A percentile compares a stretch with the other conserved stretches of the same genome.
Evolutionary conservation across 106 monocot species (phyloP).

Genomic region (Allium sativum): DNA sequence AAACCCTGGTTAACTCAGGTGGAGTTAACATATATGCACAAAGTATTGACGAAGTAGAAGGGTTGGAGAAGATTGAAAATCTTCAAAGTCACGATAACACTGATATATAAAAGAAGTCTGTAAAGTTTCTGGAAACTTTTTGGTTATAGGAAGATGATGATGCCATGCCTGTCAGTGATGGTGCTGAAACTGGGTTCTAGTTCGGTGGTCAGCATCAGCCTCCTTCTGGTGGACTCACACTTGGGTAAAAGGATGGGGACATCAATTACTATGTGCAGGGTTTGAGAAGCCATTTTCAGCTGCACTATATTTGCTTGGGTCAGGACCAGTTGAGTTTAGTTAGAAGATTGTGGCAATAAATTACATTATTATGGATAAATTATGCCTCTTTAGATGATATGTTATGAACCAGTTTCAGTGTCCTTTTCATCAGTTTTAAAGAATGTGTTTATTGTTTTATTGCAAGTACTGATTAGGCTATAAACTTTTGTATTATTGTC

Average conservation of each 20-base stretch:
- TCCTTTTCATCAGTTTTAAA: no score
- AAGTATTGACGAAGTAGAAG: neutral
- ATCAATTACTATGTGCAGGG: no score
- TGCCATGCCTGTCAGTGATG: neutral
- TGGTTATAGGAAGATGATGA: slow-evolving; percentile 1
- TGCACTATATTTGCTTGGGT: no score
- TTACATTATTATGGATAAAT: no score
- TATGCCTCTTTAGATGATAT: no score
- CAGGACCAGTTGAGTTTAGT: no score
- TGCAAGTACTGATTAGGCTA: no score
- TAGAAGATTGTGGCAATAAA: no score
- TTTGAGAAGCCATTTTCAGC: no score
- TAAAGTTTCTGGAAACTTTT: slow-evolving; percentile 1
- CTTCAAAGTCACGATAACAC: slow-evolving; percentile 5
- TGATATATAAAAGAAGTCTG: slow-evolving; percentile 1
- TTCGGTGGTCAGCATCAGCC: neutral
- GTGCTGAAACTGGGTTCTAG: neutral
- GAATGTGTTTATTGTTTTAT: no score
- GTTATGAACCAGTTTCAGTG: no score
- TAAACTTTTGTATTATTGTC: no score
- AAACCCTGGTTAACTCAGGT: neutral
- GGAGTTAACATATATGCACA: neutral
- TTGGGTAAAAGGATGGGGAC: neutral
- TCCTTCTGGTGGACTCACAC: neutral
- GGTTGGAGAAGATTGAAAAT: slow-evolving; percentile 1